A percentile compares a stretch with the other conserved stretches of the same genome.
Conservation (phyloP, 371 early-diverging fungal species). For the Rhizopus sp. region DNA sequence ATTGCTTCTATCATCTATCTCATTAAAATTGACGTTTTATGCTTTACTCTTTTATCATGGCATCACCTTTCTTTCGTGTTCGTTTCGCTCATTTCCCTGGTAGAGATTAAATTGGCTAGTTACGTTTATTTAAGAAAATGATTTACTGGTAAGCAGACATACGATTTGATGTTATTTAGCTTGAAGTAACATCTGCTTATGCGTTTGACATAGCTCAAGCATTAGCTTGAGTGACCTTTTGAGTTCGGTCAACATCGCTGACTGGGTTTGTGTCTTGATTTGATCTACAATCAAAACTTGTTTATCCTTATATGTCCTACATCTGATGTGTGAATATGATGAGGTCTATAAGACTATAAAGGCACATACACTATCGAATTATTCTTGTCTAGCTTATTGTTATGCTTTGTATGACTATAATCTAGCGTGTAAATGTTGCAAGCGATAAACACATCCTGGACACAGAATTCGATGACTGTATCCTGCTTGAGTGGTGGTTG, state of each 20-base stretch:
- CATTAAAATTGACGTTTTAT: too few species aligned
- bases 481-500: conserved; percentile 47
- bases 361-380: conserved; percentile 9
- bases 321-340: neutral
- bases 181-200: conserved; percentile 40
- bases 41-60: too few species aligned
- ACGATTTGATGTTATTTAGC: conserved; percentile 16
- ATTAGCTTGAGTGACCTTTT: conserved; percentile 28
- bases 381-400: neutral
- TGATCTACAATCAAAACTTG: conserved; percentile 35
- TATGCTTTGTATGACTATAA: conserved; percentile 24
- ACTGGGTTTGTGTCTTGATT: conserved; percentile 44
- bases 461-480: conserved; percentile 44
- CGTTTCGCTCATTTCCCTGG: too few species aligned
- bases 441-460: conserved; percentile 38
- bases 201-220: conserved; percentile 34
- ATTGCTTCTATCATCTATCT: too few species aligned
- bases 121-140: too few species aligned
- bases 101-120: too few species aligned
- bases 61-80: too few species aligned
- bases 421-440: conserved; percentile 44
- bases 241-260: conserved; percentile 43
- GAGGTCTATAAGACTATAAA: conserved; percentile 12
- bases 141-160: neutral
- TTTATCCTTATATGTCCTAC: conserved; percentile 48